Conservation (phyloP, 371 early-diverging fungal genomes). For the Mortierella sp. region DNA sequence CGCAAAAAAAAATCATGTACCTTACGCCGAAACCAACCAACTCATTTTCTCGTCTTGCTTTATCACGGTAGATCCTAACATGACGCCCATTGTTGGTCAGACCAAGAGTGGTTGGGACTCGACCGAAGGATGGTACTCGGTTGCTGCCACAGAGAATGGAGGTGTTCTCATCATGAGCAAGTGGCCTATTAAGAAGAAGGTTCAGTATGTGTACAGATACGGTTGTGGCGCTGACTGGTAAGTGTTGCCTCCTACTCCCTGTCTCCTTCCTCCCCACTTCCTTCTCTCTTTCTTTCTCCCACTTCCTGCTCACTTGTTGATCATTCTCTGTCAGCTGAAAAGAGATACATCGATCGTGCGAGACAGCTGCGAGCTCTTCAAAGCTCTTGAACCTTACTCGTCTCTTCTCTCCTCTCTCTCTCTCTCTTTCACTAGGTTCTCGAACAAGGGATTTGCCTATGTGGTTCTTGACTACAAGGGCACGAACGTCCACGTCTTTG, state of each 20-base stretch:
- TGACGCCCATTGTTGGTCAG: slow-evolving; percentile 38
- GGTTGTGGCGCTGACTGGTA: slow-evolving; percentile 51
- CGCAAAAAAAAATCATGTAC: too few relatives aligned
- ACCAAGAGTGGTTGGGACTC: slow-evolving; percentile 49
- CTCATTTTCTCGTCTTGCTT: too few relatives aligned
- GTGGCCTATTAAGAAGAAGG: slow-evolving; percentile 44
- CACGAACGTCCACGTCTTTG: slow-evolving; percentile 41
- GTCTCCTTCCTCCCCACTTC: not conserved
- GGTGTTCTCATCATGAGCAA: slow-evolving; percentile 45
- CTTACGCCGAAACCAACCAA: too few relatives aligned
- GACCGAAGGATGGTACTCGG: slow-evolving; percentile 38
- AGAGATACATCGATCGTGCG: not conserved
- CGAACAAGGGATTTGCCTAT: slow-evolving; percentile 50
- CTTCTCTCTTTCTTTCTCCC: not conserved
- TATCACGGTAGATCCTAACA: slow-evolving; percentile 30
- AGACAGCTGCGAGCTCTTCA: too few relatives aligned
- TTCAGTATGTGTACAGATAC: slow-evolving; percentile 33
- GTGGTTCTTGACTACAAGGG: slow-evolving; percentile 32
- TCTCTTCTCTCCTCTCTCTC: not conserved
- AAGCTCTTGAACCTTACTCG: not conserved
- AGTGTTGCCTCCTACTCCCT: not conserved
- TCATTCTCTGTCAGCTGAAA: not conserved
- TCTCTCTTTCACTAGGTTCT: slow-evolving; percentile 16
- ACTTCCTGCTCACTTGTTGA: not conserved
- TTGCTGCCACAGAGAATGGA: slow-evolving; percentile 30